Evolutionary conservation across 306 rosid species (phyloP), one percentile per base, ranked within the genome.

Genomic region (Gynostemma pentaphyllum): DNA sequence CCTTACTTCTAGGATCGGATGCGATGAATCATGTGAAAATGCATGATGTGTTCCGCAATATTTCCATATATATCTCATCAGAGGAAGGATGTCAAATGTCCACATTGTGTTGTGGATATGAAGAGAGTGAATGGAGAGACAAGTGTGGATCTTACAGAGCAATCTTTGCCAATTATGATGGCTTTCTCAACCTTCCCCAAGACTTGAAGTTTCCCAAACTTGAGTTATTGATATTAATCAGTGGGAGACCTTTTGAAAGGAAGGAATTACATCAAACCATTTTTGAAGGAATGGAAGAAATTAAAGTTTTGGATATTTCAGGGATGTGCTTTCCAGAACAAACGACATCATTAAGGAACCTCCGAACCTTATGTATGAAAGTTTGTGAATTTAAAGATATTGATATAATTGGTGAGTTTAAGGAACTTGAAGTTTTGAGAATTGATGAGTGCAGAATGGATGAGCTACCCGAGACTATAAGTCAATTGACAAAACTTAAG

Each of bases 1-100:
- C 71, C 15, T 27, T 76, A 41, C 50, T 77, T 0, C 22, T 72
- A 29, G 40, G 30, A 0, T 65, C 50, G 5, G 9, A 67, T 30
- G 23, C 0, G 24, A 66, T 14, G 7, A 42, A 2, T 9, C n/a
- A 12, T 7, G 61, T 66, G 2, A 40, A 40, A 47, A 78, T 78
- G 75, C 82, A 78, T 14, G 76, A 78, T 2, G 46, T 73, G 5
- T 23, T 73, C 4, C 56, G 68, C 1, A 68, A 67, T 40, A 63
- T 67, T 67, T 45, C 54, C 1, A 57, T 48, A 39, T 6, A 0
- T 0, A 74, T 74, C 32, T 66, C 70, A 5, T 32, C 46, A 5
- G 37, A 16, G 32, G 73, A 73, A 2, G 47, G 0, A n/a, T n/a
- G n/a, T 15, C 45, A 26, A 16, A 62, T 62, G 28, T 2, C 12